Evolutionary conservation across 2,329 filamentous ascomycete genomes (phyloP), one percentile per base, ranked within the genome.

Genomic region (Tolypocladium inflatum): DNA sequence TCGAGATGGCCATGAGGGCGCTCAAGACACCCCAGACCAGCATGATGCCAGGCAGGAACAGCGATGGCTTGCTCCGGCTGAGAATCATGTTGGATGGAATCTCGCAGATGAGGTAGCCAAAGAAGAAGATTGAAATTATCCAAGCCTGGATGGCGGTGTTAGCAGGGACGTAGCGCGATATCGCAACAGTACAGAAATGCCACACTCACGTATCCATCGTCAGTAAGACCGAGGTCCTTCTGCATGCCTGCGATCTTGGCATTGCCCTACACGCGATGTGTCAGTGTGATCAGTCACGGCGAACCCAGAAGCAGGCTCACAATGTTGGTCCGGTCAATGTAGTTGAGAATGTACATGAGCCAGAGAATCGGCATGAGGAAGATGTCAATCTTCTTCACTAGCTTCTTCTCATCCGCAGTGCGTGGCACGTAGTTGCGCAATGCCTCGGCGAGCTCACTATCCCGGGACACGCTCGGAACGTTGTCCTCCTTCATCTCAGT

Each of bases 161-260:
- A 42, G 55, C 87, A 11, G 19, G 30, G 17, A 35, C 19, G 10
- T 7, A 4, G 48, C 91, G 69, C 37, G 38, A 21, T 57, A n/a
- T 42, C 41, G 33, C 17, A 33, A 35, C n/a, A 42, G 54, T 17
- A 52, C 13, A 19, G 19, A 26, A 6, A 19, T 2, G 19, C 4
- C 6, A 38, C 53, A 82, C 88, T 75, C 83, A 96, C 91, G 64
- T 83, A 83, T 63, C 82, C 67, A 59, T 73, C 71, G 4, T 78
- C 78, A n/a, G 68, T 70, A 54, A 80, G 73, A 0, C 67, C 58
- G 21, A 81, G 69, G 58, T 80, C 78, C 21, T 70, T 65, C 6
- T 70, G 69, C 78, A 80, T 80, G 15, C 78, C 78, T 4, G 77
- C 78, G 54, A 79, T 74, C 64, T 77, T 80, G 23, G 79, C 78